Evolutionary conservation across 2,329 filamentous ascomycete species (phyloP).

Genomic region (Microdochium nivale): DNA sequence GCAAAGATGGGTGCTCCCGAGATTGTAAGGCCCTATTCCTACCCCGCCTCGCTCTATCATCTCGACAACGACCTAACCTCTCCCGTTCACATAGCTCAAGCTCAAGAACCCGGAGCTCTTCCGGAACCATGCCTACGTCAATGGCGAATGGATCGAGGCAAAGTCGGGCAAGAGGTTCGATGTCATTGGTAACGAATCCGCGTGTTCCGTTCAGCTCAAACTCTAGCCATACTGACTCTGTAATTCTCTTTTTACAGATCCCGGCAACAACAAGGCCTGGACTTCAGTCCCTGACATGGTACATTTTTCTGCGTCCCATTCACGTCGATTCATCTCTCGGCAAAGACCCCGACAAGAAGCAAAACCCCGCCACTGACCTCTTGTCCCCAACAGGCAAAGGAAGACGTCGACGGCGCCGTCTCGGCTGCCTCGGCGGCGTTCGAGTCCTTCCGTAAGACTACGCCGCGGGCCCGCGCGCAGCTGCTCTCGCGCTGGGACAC

Average conservation of each 20-base stretch:
- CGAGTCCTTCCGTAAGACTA: constrained; percentile 47
- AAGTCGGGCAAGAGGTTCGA: constrained; percentile 50
- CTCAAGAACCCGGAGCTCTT: constrained; percentile 46
- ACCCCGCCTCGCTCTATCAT: neutral
- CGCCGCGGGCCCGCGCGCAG: constrained; percentile 51
- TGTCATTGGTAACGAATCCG: constrained; percentile 32
- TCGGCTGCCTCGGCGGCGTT: constrained; percentile 53
- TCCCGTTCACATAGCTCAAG: constrained; percentile 19
- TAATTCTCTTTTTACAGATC: constrained; percentile 25
- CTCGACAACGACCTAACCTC: neutral
- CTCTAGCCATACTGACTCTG: neutral
- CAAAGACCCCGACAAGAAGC: no score
- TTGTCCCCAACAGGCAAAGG: constrained; percentile 21
- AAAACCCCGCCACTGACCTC: no score
- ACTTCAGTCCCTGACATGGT: constrained; percentile 31
- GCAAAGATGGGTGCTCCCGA: neutral
- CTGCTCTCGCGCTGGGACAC: constrained; percentile 57
- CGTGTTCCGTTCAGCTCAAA: no score
- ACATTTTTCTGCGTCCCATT: constrained; percentile 1
- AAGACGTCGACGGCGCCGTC: constrained; percentile 54
- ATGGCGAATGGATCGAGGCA: constrained; percentile 45
- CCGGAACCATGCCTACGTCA: constrained; percentile 41
- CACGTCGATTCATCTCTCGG: no score
- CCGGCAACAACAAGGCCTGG: constrained; percentile 30
- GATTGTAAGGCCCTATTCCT: neutral